Base-by-base conservation (phyloP, 2,329 filamentous ascomycete genomes). In the Arthrobotrys sinensis region DNA sequence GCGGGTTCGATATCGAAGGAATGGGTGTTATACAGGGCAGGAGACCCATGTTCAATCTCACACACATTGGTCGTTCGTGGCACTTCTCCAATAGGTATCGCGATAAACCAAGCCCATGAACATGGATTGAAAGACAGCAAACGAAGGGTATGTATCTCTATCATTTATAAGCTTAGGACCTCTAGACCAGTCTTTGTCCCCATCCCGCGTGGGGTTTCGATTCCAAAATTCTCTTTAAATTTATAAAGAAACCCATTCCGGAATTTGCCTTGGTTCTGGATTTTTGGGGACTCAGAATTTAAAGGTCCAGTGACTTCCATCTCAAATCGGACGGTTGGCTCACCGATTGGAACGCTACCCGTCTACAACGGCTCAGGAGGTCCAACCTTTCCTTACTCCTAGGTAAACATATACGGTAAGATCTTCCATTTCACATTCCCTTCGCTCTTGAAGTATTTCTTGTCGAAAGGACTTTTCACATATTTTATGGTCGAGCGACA, bases 151-250 rank as follows among this genome's bases (percentile, higher is more conserved):
- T 19, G 28, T 60, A 57, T 57, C 52, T 57, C 14, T 57, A 36
- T 57, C 28, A 64, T 64, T 45, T 55, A 46, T 69, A 48, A 65
- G 24, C 64, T 34, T 32, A 36, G n/a, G 19, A 32, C 19, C 40
- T 67, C 36, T 45, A 43, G 48, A 24, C 19, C 64, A 14, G 10
- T 21, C 48, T 40, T 38, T 53, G 12, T 28, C 28, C 24, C 48
- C 45, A 71, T 71, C 73, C 60, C 66, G 73, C 73, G 73, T 77
- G 73, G 73, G 66, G 67, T 71, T 53, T 53, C 48, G 10, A 43
- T 43, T 43, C 55, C 55, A 40, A 10, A 43, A 57, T 60, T 60
- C 16, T 60, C 55, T 16, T 60, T 60, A 60, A 60, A 28, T 28
- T 28, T 28, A 28, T 28, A 28, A 60, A 19, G 32, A 63, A 63